phyloP scores from a whole-genome alignment of 306 rosid species.

The Inga leiocalycina region DNA sequence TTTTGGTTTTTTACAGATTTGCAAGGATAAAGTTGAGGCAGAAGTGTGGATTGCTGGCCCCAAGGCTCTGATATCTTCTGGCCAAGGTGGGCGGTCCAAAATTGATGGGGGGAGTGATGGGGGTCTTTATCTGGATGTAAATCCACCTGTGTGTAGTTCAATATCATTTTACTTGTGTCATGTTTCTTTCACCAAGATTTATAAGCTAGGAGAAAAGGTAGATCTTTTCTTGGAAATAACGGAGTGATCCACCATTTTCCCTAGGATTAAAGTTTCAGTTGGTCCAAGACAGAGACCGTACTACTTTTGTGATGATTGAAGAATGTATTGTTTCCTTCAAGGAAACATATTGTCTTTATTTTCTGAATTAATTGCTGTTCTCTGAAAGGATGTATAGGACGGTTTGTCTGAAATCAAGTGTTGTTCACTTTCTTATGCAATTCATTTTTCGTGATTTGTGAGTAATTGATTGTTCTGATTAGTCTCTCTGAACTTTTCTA shows the following conservation, averaged over 20 bases:
- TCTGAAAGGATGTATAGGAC: not conserved
- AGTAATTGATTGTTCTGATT: not conserved
- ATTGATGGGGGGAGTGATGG: conserved; percentile 99
- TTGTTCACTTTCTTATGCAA: not conserved
- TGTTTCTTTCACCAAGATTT: conserved; percentile 10
- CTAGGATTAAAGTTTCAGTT: not conserved
- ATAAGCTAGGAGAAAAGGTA: not conserved
- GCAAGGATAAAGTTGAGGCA: conserved; percentile 96
- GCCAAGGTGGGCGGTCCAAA: conserved; percentile 96
- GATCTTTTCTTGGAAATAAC: not conserved
- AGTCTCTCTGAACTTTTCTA: not conserved
- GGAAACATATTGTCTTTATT: conserved; percentile 2
- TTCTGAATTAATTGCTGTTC: conserved; percentile 1
- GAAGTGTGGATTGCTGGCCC: conserved; percentile 97
- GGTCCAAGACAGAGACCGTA: not conserved
- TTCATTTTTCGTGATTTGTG: not conserved
- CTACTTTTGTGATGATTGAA: conserved; percentile 14
- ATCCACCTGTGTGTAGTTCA: conserved; percentile 29
- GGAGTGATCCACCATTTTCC: conserved; percentile 23
- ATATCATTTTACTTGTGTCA: conserved; percentile 17
- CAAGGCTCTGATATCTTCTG: conserved; percentile 75
- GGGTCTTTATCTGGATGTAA: conserved; percentile 89
- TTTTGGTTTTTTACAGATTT: conserved; percentile 57
- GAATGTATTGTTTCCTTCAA: conserved; percentile 4
- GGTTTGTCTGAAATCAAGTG: not conserved